phyloP scores from a whole-genome alignment of 345 rosid species.

The Sonneratia caseolaris region DNA sequence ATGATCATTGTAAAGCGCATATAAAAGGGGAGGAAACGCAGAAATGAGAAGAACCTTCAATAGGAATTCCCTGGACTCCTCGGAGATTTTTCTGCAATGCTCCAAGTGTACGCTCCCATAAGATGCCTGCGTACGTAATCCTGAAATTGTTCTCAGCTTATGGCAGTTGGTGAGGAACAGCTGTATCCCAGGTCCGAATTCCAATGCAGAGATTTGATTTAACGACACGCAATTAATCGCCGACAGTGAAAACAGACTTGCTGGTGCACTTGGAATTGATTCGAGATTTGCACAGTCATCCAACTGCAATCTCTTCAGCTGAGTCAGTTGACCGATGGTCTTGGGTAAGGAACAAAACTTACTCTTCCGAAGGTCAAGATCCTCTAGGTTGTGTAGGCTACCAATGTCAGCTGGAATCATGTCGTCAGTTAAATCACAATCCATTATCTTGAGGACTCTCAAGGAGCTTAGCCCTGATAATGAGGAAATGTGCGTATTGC shows the following conservation, averaged over 20 bases:
- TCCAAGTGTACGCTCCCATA: slow-evolving; percentile 4
- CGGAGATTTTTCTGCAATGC: not conserved
- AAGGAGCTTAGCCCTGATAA: not conserved
- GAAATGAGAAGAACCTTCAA: not conserved
- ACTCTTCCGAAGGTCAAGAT: not conserved
- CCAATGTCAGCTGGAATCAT: not conserved
- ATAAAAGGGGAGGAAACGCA: not conserved
- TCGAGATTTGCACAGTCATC: slow-evolving; percentile 1
- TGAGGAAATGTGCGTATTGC: not conserved
- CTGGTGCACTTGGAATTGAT: not conserved
- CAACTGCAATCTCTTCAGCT: slow-evolving; percentile 2
- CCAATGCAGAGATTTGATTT: not conserved
- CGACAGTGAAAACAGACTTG: not conserved
- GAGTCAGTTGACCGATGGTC: not conserved
- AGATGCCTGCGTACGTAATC: not conserved
- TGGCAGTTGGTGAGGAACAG: not conserved
- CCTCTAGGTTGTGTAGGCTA: not conserved
- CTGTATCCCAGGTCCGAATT: not conserved
- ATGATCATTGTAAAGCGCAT: not conserved
- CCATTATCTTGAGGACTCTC: slow-evolving; percentile 2
- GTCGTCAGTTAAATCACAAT: not conserved
- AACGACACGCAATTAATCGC: not conserved
- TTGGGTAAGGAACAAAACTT: not conserved
- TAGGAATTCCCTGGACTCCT: not conserved
- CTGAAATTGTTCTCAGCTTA: not conserved